Conservation (phyloP, 768 basidiomycete genomes). For the Boletus reticuloceps region DNA sequence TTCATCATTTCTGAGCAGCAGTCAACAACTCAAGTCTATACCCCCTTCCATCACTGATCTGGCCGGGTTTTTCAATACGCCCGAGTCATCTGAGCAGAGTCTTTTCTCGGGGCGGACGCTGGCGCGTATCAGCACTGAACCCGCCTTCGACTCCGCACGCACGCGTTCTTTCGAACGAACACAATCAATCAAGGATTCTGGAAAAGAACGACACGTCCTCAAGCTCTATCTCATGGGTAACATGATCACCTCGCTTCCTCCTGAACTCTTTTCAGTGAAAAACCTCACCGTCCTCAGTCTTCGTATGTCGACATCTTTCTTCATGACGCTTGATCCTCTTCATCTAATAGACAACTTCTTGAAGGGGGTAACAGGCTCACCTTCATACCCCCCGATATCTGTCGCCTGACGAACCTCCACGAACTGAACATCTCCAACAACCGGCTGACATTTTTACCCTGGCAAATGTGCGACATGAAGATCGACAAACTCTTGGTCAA, state of each 20-base stretch:
- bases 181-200: conserved; percentile 28
- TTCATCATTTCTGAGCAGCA: conserved; percentile 29
- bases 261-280: conserved; percentile 53
- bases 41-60: conserved; percentile 48
- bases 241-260: conserved; percentile 50
- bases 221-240: conserved; percentile 59
- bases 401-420: conserved; percentile 47
- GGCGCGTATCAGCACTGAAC: conserved; percentile 36
- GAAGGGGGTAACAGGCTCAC: conserved; percentile 57
- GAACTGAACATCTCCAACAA: conserved; percentile 65
- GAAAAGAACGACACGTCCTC: conserved; percentile 47
- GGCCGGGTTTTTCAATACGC: conserved; percentile 42
- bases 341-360: neutral
- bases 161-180: conserved; percentile 26
- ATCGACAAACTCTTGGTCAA: conserved; percentile 45
- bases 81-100: conserved; percentile 33
- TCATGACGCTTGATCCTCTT: neutral
- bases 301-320: conserved; percentile 41
- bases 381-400: conserved; percentile 62
- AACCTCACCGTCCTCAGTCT: conserved; percentile 62
- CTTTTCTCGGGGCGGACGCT: conserved; percentile 26
- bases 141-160: conserved; percentile 21
- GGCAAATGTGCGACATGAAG: conserved; percentile 61
- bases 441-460: conserved; percentile 55
- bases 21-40: conserved; percentile 44